A percentile compares a stretch with the other conserved stretches of the same genome.
These are phyloP conservation scores for Cyclocybe aegerita DNA, from an alignment of 768 basidiomycete species.

Conservation along the genomic window DNA sequence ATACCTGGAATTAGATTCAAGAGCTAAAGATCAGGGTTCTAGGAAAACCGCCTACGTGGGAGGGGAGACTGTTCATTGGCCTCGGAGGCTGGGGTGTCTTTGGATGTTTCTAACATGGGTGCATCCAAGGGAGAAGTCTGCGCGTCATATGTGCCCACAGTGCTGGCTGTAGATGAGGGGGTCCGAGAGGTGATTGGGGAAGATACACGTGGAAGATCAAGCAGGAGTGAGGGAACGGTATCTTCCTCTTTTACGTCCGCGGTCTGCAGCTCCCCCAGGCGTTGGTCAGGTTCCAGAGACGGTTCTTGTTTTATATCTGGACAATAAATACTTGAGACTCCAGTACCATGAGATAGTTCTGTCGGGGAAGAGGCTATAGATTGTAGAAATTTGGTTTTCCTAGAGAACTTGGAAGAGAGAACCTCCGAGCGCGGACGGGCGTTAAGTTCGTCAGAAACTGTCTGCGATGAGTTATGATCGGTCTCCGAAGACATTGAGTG, in stretches of 20 bases:
- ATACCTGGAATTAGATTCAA: slow-evolving; percentile 1
- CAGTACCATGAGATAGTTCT: neutral
- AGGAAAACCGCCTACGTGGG: slow-evolving; percentile 3
- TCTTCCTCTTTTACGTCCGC: no score
- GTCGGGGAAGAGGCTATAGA: neutral
- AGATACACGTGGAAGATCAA: no score
- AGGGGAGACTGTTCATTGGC: neutral
- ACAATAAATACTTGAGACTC: neutral
- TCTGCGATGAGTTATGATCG: no score
- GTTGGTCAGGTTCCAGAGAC: neutral
- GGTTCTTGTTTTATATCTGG: slow-evolving; percentile 1
- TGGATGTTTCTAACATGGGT: neutral
- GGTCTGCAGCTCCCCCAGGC: no score
- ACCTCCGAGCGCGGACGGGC: neutral
- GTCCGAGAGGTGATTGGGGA: no score
- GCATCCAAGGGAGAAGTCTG: neutral
- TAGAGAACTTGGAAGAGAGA: slow-evolving; percentile 14
- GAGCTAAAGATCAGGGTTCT: slow-evolving; percentile 4
- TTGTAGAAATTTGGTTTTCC: slow-evolving; percentile 9
- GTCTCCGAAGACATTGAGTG: no score
- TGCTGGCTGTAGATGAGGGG: no score
- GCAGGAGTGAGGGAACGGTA: no score
- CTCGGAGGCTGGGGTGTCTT: neutral
- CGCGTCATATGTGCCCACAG: no score
- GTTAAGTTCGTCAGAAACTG: no score